Base-by-base conservation (phyloP, 2,329 filamentous ascomycete species). In the Metarhizium robertsii region DNA sequence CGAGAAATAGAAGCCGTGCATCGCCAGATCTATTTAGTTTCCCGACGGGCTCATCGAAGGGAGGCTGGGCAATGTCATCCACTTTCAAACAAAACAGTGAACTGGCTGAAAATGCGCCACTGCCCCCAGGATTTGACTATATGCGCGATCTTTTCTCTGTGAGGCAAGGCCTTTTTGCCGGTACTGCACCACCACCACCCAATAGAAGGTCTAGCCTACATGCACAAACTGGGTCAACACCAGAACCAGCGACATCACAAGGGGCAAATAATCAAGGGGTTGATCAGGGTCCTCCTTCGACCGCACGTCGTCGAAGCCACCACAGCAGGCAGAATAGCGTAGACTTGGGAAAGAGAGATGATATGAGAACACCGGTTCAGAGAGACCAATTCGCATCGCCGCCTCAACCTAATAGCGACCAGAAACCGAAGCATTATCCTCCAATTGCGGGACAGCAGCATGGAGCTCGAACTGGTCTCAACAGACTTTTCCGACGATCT, bases 1-100 rank as follows among this genome's bases (percentile, higher is more conserved):
- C 58, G 4, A 56, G 54, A 1, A 64, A 66, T 0, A 64, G 61
- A 1, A 63, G 64, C 7, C 64, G 67, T 30, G 60, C 61, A 0
- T 80, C 79, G 4, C 79, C 79, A 0, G 80, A 83, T 55, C 68
- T 83, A 2, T 83, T 83, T 57, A 71, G 74, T 18, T 81, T 83
- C 56, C 79, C 79, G 0, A 67, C 66, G 0, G 67, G 64, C 6
- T 63, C 69, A 0, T 56, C 61, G n/a, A 66, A 61, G 38, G 64
- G 65, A 16, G 70, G 71, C 10, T 83, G 80, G 80, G 71, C 74
- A 18, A 69, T 73, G 10, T 71, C 76, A 8, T 71, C 70, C 30
- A 77, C 79, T 66, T 78, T 78, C 59, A 75, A 75, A 1, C 69
- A 50, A 40, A 61, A 60, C 36, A 59, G 51, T 30, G 50, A 34